These are phyloP conservation scores for Seiridium cupressi DNA, from an alignment of 2,329 filamentous ascomycete species.

Conservation along the genomic window DNA sequence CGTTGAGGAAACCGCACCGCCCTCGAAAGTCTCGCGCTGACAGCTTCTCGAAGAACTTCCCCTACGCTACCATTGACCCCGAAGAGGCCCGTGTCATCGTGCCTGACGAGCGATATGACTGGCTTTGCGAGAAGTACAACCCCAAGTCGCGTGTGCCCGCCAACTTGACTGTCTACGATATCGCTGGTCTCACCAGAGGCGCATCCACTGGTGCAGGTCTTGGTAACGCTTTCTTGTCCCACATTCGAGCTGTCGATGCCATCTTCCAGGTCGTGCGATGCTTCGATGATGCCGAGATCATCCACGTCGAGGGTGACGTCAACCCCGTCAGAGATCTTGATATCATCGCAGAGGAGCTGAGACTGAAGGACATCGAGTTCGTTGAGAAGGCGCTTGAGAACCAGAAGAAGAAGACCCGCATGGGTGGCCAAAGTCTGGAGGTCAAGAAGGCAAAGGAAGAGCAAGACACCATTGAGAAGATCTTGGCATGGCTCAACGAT, in stretches of 20 bases:
- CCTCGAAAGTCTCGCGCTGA: constrained; percentile 27
- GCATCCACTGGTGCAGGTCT: constrained; percentile 97
- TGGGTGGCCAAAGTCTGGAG: constrained; percentile 93
- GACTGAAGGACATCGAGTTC: constrained; percentile 98
- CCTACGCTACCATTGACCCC: constrained; percentile 97
- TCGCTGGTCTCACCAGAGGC: constrained; percentile 92
- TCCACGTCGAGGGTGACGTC: constrained; percentile 98
- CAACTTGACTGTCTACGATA: constrained; percentile 97
- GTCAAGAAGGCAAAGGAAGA: constrained; percentile 97
- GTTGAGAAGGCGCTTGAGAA: constrained; percentile 91
- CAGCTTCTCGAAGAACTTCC: constrained; percentile 72
- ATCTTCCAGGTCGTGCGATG: constrained; percentile 97
- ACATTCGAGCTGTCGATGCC: constrained; percentile 96
- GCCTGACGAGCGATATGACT: constrained; percentile 93
- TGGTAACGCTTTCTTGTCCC: constrained; percentile 96
- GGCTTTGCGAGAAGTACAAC: constrained; percentile 94
- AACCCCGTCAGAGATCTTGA: constrained; percentile 90
- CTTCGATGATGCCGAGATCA: constrained; percentile 99
- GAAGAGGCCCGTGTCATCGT: constrained; percentile 98
- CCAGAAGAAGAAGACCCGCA: constrained; percentile 89
- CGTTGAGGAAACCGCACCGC: constrained; percentile 36
- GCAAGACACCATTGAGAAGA: constrained; percentile 88
- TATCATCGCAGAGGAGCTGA: constrained; percentile 95
- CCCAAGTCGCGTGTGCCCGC: constrained; percentile 97
- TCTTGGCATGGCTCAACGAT: constrained; percentile 77